Evolutionary conservation across 352 stramenopile species (phyloP), one percentile per base, ranked within the genome.

Genomic region (Phytophthora constricta): DNA sequence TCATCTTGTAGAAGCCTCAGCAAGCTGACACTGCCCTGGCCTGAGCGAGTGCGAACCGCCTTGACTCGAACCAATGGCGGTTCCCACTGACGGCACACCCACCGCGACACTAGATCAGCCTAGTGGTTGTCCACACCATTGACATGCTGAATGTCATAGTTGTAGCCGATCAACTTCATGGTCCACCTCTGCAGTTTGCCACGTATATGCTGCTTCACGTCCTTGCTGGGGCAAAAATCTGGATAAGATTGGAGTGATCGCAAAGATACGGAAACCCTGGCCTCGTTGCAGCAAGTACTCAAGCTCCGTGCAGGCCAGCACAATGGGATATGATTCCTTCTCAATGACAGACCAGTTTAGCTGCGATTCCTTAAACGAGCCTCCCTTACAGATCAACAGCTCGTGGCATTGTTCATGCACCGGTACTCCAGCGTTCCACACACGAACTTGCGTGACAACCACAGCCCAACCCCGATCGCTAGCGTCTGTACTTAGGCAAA

Each of bases 161-260:
- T 31, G 16, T 60, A 46, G 0, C 39, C 53, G 1, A 23, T 33
- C 2, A 70, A 41, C 8, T 39, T 43, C 14, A 62, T 20, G 5
- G 54, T 58, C 58, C 68, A 76, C 22, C 54, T 60, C n/a, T 61
- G 54, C 0, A 69, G 47, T n/a, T 74, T 74, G 1, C 57, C 28
- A 10, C 57, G 57, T 1, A 68, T 8, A 20, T 74, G 50, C 13
- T 59, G 34, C 16, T 69, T 68, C 1, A 65, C 43, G 14, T 70
- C 53, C 10, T 13, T 39, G 16, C 27, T 13, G 0, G 66, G 53
- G 4, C 55, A 45, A 39, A 77, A 77, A 0, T 49, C 5, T 74
- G 55, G 20, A 76, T 72, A 0, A 75, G 27, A n/a, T 71, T 76
- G 1, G 48, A 50, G 34, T 74, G 72, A 20, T 75, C 63, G 53